phyloP scores from a whole-genome alignment of 106 monocot species.

The Dioscorea dumetorum region DNA sequence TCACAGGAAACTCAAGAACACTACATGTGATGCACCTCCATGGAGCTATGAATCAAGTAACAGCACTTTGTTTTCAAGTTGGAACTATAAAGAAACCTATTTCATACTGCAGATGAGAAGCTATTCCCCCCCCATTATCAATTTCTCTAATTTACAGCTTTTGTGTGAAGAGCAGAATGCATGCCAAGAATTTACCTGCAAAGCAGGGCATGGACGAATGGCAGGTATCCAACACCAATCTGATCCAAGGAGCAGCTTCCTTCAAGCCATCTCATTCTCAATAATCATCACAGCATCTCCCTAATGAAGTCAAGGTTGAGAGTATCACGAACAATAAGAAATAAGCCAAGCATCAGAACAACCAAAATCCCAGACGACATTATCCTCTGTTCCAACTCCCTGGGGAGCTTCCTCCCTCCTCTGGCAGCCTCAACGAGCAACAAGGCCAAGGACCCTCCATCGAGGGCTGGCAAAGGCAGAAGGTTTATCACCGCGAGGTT shows the following conservation, averaged over 20 bases:
- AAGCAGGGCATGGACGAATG: neutral
- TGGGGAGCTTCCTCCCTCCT: slow-evolving; percentile 81
- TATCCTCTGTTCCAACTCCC: slow-evolving; percentile 89
- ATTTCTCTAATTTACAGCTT: slow-evolving; percentile 4
- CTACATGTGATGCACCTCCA: neutral
- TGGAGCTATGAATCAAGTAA: neutral
- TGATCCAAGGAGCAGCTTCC: neutral
- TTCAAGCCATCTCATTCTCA: neutral
- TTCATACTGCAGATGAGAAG: neutral
- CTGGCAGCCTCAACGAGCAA: slow-evolving; percentile 73
- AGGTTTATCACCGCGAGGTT: slow-evolving; percentile 86
- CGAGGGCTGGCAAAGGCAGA: slow-evolving; percentile 81
- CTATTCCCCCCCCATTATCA: neutral
- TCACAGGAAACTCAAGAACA: neutral
- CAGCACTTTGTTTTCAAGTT: neutral
- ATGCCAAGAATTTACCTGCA: neutral
- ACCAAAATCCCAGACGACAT: slow-evolving; percentile 75
- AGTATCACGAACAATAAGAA: slow-evolving; percentile 86
- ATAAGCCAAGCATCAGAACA: slow-evolving; percentile 60
- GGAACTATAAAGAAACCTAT: neutral
- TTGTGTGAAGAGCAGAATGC: neutral
- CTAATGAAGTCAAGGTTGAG: slow-evolving; percentile 92
- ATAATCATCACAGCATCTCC: slow-evolving; percentile 60
- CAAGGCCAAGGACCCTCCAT: slow-evolving; percentile 84
- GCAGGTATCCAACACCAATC: neutral